phyloP scores from a whole-genome alignment of 495 filamentous ascomycete genomes.

The Neohortaea acidophila region DNA sequence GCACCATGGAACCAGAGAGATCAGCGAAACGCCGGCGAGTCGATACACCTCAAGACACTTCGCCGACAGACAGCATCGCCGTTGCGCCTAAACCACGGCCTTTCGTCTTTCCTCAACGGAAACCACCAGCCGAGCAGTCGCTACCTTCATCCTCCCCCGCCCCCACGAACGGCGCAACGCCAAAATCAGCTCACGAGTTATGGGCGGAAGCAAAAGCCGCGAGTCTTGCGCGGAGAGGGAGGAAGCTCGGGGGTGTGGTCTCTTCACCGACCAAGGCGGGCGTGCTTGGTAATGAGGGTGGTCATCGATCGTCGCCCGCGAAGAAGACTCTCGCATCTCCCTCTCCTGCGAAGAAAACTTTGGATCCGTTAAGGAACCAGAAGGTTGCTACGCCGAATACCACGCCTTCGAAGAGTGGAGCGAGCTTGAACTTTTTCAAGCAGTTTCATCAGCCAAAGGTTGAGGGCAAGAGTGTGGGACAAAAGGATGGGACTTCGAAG shows the following conservation, averaged over 20 bases:
- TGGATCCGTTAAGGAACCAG: constrained; percentile 17
- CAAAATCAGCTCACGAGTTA: constrained; percentile 1
- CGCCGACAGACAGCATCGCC: neutral
- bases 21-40: constrained; percentile 13
- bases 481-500: neutral
- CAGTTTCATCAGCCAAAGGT: constrained; percentile 15
- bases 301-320: constrained; percentile 2
- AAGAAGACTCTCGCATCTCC: neutral
- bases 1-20: constrained; percentile 7
- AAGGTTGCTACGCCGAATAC: neutral
- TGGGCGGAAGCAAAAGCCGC: constrained; percentile 10
- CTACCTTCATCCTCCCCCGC: neutral
- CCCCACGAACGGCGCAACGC: neutral
- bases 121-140: neutral
- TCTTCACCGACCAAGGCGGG: neutral
- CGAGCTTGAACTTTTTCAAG: constrained; percentile 14
- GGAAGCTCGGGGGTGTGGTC: neutral
- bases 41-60: neutral
- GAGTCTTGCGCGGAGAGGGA: neutral
- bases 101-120: too few relatives aligned
- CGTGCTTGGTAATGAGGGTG: constrained; percentile 12
- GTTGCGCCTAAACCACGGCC: constrained; percentile 1
- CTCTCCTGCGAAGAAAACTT: constrained; percentile 5
- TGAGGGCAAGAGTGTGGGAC: neutral
- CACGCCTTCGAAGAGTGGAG: constrained; percentile 3